Base-by-base conservation (phyloP, 768 basidiomycete genomes). In the Brasilioporus rufonigricans region DNA sequence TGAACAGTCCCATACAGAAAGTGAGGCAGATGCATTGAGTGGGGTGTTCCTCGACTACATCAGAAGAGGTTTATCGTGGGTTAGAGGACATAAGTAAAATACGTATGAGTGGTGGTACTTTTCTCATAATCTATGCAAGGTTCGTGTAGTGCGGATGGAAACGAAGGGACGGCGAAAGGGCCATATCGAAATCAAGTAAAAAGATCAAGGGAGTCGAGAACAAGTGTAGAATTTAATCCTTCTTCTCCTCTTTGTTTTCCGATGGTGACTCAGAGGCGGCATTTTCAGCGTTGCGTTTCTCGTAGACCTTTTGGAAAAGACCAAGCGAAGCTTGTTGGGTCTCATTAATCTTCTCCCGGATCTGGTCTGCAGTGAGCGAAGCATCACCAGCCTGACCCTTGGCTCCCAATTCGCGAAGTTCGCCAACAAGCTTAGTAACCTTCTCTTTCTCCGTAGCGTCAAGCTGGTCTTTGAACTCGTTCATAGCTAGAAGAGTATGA, bases 231-330 rank as follows among this genome's bases (percentile, higher is more conserved):
- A 55, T 58, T 80, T 85, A 91, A 66, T 93, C 87, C 77, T 92
- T 92, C 88, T 93, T 91, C 78, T 93, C 87, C 64, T 85, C 73
- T 61, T 77, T 79, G 66, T 74, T 73, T 65, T 76, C 72, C 8
- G 71, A 33, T 71, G 65, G 46, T 70, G 75, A 55, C 76, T 79
- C 52, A 21, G 80, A 75, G 19, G 81, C 68, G 36, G 70, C 75
- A 59, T 80, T 81, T 74, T 92, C 90, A 27, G 89, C 87, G 61
- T 82, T 84, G 54, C 88, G 84, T 83, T 96, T 96, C 81, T 94
- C 92, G 70, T 95, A 94, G 14, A 92, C 85, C 86, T 94, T 96
- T 75, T 96, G 90, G 95, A 98, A 98, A 55, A 98, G 87, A 56
- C 91, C 91, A 35, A 98, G 84, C 18, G 93, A 95, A 16, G 95